These are phyloP conservation scores for Exophiala alcalophila DNA, from an alignment of 2,329 filamentous ascomycete species.

Conservation along the genomic window DNA sequence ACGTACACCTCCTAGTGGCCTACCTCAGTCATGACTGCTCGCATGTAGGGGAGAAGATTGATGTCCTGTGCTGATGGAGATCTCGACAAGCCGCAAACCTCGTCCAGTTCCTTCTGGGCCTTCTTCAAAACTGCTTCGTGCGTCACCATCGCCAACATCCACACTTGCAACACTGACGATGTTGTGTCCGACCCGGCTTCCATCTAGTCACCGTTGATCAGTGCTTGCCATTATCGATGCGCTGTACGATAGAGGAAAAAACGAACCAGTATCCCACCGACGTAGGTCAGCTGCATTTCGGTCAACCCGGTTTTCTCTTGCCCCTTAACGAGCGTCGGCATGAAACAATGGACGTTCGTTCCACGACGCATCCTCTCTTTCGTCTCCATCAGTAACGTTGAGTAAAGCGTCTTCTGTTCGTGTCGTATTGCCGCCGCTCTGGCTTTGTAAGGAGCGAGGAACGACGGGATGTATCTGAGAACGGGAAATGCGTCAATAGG, in stretches of 20 bases:
- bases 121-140: conserved; percentile 46
- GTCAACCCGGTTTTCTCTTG: conserved; percentile 9
- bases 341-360: conserved; percentile 17
- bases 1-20: not conserved
- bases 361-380: conserved; percentile 1
- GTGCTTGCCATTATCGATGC: conserved; percentile 19
- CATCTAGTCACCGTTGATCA: conserved; percentile 31
- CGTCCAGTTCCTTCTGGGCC: conserved; percentile 50
- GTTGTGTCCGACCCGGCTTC: conserved; percentile 29
- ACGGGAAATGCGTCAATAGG: conserved; percentile 45
- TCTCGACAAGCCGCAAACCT: conserved; percentile 48
- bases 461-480: conserved; percentile 44
- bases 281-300: conserved; percentile 11
- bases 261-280: conserved; percentile 11
- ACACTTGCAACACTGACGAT: conserved; percentile 18
- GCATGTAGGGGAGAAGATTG: conserved; percentile 51
- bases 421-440: conserved; percentile 29
- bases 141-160: conserved; percentile 30
- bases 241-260: not conserved
- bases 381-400: conserved; percentile 6
- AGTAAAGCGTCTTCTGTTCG: conserved; percentile 10
- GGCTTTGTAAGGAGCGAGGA: conserved; percentile 47
- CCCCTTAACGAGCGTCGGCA: conserved; percentile 11
- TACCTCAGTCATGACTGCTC: conserved; percentile 30
- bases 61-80: conserved; percentile 51